Evolutionary conservation across 805 yeast genomes (phyloP).

Genomic region (Kazachstania kunashirensis): DNA sequence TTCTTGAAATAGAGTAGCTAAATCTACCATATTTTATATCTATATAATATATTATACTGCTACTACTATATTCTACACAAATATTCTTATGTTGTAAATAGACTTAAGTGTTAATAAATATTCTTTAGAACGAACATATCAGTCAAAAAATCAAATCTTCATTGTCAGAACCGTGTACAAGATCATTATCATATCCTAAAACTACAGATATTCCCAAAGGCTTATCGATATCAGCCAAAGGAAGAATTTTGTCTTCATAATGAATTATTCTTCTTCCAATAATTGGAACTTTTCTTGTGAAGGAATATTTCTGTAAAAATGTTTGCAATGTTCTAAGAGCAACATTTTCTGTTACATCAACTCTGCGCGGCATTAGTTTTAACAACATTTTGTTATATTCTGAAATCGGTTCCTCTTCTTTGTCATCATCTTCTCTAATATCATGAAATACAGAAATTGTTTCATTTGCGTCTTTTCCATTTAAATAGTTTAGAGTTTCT

Average conservation of each 20-base stretch:
- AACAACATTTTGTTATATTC: conserved; percentile 16
- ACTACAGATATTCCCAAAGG: conserved; percentile 2
- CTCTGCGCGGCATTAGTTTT: conserved; percentile 16
- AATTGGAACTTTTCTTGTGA: conserved; percentile 14
- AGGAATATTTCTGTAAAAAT: conserved; percentile 20
- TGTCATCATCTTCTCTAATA: background rate
- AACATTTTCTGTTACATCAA: conserved; percentile 12
- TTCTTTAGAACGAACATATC: too few species aligned
- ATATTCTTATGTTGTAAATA: too few species aligned
- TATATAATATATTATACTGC: too few species aligned
- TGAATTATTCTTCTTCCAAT: conserved; percentile 20
- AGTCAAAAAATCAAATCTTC: too few species aligned
- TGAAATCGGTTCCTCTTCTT: background rate
- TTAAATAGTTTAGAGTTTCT: background rate
- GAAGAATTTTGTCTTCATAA: conserved; percentile 18
- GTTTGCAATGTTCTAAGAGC: conserved; percentile 20
- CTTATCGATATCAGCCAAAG: conserved; percentile 9
- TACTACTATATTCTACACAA: too few species aligned
- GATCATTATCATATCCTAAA: background rate
- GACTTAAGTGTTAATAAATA: too few species aligned
- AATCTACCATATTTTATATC: too few species aligned
- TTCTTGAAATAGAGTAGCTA: conserved; percentile 16
- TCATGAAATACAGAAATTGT: too few species aligned
- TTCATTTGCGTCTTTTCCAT: background rate
- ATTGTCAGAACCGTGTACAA: too few species aligned